Evolutionary conservation across 2,329 filamentous ascomycete genomes (phyloP).

Genomic region (Microdochium paspali): DNA sequence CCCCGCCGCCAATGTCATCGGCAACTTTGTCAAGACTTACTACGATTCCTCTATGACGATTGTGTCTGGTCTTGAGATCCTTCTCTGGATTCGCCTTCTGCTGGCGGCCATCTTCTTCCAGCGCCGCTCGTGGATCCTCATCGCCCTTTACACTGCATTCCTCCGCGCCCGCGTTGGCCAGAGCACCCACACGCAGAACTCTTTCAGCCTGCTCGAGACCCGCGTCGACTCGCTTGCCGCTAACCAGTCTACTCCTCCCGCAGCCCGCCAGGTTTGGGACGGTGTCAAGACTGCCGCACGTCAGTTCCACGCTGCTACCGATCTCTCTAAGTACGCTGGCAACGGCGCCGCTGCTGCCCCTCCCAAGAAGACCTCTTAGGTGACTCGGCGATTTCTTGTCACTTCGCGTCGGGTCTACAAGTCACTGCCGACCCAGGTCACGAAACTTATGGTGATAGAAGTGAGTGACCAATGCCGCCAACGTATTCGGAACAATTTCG

Average conservation of each 20-base stretch:
- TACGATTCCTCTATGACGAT: slow-evolving; percentile 94
- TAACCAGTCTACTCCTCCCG: slow-evolving; percentile 78
- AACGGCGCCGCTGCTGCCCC: slow-evolving; percentile 34
- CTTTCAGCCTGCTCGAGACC: slow-evolving; percentile 62
- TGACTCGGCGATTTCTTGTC: slow-evolving; percentile 12
- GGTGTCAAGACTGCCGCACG: slow-evolving; percentile 61
- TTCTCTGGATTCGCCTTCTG: slow-evolving; percentile 75
- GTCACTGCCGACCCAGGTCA: slow-evolving; percentile 2
- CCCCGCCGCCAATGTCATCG: slow-evolving; percentile 72
- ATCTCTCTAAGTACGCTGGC: slow-evolving; percentile 65
- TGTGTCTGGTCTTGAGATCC: slow-evolving; percentile 80
- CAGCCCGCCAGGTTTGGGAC: slow-evolving; percentile 71
- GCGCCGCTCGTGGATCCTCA: slow-evolving; percentile 82
- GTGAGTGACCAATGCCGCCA: background rate
- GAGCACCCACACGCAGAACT: slow-evolving; percentile 84
- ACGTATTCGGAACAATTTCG: too few species aligned
- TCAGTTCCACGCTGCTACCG: slow-evolving; percentile 72
- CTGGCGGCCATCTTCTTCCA: slow-evolving; percentile 78
- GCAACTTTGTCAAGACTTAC: slow-evolving; percentile 93
- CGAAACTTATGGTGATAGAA: background rate
- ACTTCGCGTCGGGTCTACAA: background rate
- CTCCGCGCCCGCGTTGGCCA: slow-evolving; percentile 83
- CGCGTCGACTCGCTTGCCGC: slow-evolving; percentile 74
- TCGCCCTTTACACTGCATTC: slow-evolving; percentile 82
- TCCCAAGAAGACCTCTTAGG: slow-evolving; percentile 59